Conservation (phyloP, 495 filamentous ascomycete species). For the Penicillium egyptiacum region DNA sequence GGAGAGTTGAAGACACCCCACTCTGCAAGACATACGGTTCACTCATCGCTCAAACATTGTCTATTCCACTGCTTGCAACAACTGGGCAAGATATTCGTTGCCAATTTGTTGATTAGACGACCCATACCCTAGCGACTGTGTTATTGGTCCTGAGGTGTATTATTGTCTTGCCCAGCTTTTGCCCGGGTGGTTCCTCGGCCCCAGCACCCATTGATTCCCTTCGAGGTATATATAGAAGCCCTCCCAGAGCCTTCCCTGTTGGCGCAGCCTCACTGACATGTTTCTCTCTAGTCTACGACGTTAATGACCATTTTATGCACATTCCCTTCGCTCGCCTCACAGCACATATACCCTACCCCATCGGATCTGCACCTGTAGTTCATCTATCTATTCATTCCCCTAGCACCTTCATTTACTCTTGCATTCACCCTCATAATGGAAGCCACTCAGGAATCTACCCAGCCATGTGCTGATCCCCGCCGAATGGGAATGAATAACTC, state of each 20-base stretch:
- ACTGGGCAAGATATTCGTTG: background rate
- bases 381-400: constrained; percentile 12
- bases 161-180: background rate
- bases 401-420: constrained; percentile 17
- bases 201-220: background rate
- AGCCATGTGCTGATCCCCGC: constrained; percentile 76
- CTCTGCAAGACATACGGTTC: constrained; percentile 2
- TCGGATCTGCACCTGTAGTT: constrained; percentile 24
- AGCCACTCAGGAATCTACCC: constrained; percentile 70
- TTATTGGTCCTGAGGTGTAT: background rate
- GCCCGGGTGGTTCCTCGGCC: constrained; percentile 12
- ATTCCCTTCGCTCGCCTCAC: constrained; percentile 15
- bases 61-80: background rate
- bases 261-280: constrained; percentile 5
- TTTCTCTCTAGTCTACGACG: constrained; percentile 12
- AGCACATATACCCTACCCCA: constrained; percentile 26
- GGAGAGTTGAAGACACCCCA: constrained; percentile 3
- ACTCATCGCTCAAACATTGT: background rate
- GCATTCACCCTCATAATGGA: constrained; percentile 36
- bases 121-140: constrained; percentile 12
- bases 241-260: background rate
- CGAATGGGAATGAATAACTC: constrained; percentile 73
- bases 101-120: background rate
- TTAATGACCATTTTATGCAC: constrained; percentile 27
- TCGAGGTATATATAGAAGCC: constrained; percentile 6